phyloP scores from a whole-genome alignment of 1,284 basidiomycete genomes.

The Ceratobasidium sp. region DNA sequence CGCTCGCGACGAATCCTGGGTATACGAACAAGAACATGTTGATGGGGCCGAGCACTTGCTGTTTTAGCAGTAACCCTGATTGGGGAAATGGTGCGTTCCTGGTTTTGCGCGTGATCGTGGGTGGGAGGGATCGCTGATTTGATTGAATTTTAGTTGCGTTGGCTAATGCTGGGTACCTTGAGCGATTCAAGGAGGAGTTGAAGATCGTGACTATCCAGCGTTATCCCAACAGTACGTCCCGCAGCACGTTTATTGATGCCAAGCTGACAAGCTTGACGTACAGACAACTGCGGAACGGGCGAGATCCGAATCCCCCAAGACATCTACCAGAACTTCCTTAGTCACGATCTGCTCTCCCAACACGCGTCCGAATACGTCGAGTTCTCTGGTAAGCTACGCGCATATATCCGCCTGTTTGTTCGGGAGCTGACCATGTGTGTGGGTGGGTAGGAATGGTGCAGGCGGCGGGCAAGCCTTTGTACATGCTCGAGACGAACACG shows the following conservation, averaged over 20 bases:
- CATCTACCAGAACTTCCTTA: constrained; percentile 35
- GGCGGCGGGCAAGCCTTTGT: constrained; percentile 53
- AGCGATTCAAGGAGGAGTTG: constrained; percentile 32
- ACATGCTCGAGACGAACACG: constrained; percentile 61
- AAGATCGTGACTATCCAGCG: constrained; percentile 42
- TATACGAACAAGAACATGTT: constrained; percentile 56
- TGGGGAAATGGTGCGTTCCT: constrained; percentile 49
- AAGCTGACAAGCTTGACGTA: background rate
- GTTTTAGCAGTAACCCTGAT: constrained; percentile 48
- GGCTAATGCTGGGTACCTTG: constrained; percentile 37
- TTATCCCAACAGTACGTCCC: constrained; percentile 43
- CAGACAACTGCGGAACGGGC: constrained; percentile 42
- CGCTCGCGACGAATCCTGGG: constrained; percentile 25
- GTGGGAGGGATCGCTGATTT: no score
- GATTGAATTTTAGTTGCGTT: background rate
- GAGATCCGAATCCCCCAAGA: constrained; percentile 41
- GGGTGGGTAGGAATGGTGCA: constrained; percentile 17
- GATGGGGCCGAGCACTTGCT: constrained; percentile 70
- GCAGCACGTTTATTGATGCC: background rate
- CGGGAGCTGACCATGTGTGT: no score
- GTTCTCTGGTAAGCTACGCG: constrained; percentile 12
- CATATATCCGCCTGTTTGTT: background rate
- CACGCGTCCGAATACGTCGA: constrained; percentile 38
- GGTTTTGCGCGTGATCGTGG: background rate
- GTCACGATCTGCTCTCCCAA: constrained; percentile 26